Evolutionary conservation across 495 filamentous ascomycete genomes (phyloP).

Genomic region (Hyaloscypha bicolor): DNA sequence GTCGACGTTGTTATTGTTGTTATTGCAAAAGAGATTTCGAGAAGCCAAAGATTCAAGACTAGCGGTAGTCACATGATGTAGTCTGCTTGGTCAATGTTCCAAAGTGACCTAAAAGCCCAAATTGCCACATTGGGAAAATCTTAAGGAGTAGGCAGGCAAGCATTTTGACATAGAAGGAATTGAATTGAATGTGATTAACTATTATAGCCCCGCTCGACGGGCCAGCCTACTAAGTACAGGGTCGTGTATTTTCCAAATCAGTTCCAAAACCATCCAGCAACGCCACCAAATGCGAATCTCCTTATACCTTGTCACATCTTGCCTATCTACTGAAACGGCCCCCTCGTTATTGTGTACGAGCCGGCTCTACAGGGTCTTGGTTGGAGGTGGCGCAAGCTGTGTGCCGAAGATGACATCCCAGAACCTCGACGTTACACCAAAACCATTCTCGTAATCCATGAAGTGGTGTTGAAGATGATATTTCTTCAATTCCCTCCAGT

Average conservation of each 20-base stretch:
- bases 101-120: too few species aligned
- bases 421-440: conserved; percentile 96
- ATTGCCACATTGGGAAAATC: too few species aligned
- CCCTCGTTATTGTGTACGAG: background rate
- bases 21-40: background rate
- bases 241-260: background rate
- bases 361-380: conserved; percentile 19
- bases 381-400: conserved; percentile 56
- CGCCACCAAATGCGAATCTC: background rate
- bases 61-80: too few species aligned
- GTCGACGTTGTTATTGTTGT: background rate
- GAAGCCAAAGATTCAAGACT: background rate
- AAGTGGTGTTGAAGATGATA: conserved; percentile 98
- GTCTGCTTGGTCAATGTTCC: too few species aligned
- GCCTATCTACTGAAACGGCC: background rate
- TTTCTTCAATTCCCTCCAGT: conserved; percentile 91
- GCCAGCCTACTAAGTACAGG: background rate
- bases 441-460: conserved; percentile 95
- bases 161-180: too few species aligned
- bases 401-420: conserved; percentile 95
- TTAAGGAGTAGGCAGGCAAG: background rate
- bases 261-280: background rate
- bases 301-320: background rate
- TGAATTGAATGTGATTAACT: background rate
- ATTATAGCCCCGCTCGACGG: background rate